phyloP scores from a whole-genome alignment of 148 eudicot genomes.

The Nyssa sinensis region DNA sequence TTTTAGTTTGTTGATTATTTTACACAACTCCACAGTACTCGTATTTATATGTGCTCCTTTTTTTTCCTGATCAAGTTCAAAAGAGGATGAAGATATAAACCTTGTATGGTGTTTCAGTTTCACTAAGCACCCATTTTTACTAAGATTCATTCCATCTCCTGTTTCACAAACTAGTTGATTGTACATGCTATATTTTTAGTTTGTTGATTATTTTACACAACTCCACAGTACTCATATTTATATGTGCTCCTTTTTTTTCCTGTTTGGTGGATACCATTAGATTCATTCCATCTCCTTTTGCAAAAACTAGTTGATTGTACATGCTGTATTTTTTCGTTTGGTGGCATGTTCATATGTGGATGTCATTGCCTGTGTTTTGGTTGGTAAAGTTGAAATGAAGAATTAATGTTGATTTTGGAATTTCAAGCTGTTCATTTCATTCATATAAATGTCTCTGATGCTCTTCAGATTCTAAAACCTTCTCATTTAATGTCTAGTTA shows the following conservation, averaged over 20 bases:
- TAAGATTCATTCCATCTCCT: background rate
- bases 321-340: too few species aligned
- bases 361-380: background rate
- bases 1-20: background rate
- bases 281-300: too few species aligned
- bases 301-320: too few species aligned
- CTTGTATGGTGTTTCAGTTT: background rate
- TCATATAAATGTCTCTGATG: background rate
- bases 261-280: background rate
- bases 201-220: background rate
- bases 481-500: background rate
- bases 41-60: background rate
- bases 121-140: background rate
- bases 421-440: background rate
- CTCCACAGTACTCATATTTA: too few species aligned
- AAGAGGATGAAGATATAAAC: background rate
- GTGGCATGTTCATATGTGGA: too few species aligned
- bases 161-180: background rate
- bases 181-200: background rate
- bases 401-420: background rate
- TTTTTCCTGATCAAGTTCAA: background rate
- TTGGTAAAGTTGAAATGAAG: background rate
- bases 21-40: too few species aligned
- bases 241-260: background rate
- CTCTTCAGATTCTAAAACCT: background rate